These are phyloP conservation scores for Cladosporium sp. DNA, from an alignment of 2,329 filamentous ascomycete species.

Conservation along the genomic window DNA sequence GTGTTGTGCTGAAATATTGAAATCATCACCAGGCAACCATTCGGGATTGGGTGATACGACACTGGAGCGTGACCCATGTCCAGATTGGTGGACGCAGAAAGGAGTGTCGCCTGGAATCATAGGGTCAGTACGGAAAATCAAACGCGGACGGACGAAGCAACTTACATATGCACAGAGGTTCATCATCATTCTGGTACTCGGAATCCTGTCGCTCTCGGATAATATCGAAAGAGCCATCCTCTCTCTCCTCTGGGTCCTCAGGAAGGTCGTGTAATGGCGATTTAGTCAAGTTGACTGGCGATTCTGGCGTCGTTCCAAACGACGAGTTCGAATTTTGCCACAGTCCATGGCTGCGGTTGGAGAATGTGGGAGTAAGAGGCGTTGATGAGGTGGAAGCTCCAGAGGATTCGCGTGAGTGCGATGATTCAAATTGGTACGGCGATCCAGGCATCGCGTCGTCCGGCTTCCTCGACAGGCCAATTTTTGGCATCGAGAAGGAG, in stretches of 20 bases:
- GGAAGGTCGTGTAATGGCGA: conserved; percentile 75
- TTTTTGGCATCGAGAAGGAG: conserved; percentile 30
- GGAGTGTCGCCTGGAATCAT: conserved; percentile 59
- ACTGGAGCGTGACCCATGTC: conserved; percentile 1
- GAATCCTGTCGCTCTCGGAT: background rate
- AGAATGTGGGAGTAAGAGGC: conserved; percentile 71
- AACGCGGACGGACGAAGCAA: conserved; percentile 44
- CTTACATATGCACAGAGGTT: conserved; percentile 72
- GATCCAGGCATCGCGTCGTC: conserved; percentile 28
- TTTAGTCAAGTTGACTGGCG: conserved; percentile 61
- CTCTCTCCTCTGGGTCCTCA: conserved; percentile 75
- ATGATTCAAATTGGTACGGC: conserved; percentile 27
- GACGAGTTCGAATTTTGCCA: conserved; percentile 78
- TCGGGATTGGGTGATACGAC: conserved; percentile 24
- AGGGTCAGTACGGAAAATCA: conserved; percentile 6
- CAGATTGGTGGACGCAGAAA: conserved; percentile 53
- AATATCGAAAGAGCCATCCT: conserved; percentile 55
- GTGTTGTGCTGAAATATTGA: conserved; percentile 54
- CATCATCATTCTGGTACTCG: conserved; percentile 40
- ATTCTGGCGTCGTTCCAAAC: conserved; percentile 62
- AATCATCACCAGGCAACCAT: conserved; percentile 45
- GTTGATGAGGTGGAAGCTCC: conserved; percentile 64
- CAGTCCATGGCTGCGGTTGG: conserved; percentile 61
- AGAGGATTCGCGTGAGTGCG: conserved; percentile 40
- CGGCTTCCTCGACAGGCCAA: conserved; percentile 23